Base-by-base conservation (phyloP, 2,329 filamentous ascomycete species). In the Pyricularia sp. region DNA sequence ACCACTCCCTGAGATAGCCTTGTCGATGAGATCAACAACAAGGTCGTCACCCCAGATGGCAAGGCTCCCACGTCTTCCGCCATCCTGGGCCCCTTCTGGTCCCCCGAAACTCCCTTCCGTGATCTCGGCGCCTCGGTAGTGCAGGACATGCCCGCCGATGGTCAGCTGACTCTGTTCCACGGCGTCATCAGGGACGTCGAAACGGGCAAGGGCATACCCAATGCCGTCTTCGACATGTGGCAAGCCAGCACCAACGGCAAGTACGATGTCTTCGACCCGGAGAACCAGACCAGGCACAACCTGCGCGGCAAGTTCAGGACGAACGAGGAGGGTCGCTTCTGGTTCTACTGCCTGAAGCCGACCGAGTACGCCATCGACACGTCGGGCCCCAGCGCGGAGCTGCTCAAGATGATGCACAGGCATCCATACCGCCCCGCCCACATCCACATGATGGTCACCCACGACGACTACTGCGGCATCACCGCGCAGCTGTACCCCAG, bases 71-170 rank as follows among this genome's bases (percentile, higher is more conserved):
- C 90, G 5, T 84, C 89, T 2, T 89, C 89, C 4, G 86, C 91
- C 55, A 91, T 96, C 68, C 82, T 96, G 0, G 91, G 91, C 0
- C 91, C 91, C 1, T 96, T 96, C 78, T 96, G 90, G 84, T 83
- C 90, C 6, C 81, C 85, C 59, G 82, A 92, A 69, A 85, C 90
- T 0, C 90, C 91, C 5, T 77, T 82, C 66, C 82, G 87, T 61
- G 76, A 84, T n/a, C 89, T 89, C 71, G 91, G 89, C 62, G 83
- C 81, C 60, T 86, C 79, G 70, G 90, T 94, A 67, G 80, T 87
- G 24, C 78, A 77, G 65, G 71, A 75, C 67, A 79, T 78, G 67
- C 82, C 82, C 6, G 66, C 75, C 64, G 78, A 79, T 65, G 77
- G 72, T 16, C 70, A 88, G 67, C 76, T 86, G 31, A 81, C 82